Base-by-base conservation (phyloP, 2,329 filamentous ascomycete genomes). In the Trichoderma atroviride region DNA sequence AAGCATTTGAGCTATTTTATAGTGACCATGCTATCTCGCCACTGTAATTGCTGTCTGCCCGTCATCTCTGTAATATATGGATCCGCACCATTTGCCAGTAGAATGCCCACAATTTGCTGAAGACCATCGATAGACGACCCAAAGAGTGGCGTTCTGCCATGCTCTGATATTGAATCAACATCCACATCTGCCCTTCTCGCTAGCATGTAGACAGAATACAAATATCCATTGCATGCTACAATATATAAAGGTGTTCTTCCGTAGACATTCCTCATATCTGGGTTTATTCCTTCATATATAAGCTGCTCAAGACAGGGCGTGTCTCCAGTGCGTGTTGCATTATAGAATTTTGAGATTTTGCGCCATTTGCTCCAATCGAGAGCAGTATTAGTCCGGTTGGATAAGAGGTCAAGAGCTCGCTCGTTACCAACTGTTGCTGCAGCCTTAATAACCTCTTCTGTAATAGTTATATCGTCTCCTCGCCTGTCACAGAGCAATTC, bases 71-170 rank as follows among this genome's bases (percentile, higher is more conserved):
- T 11, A 35, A 35, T 35, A 35, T 11, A 13, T 13, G 33, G 33
- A 35, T 35, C 33, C 10, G 10, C 33, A 35, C 33, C 33, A 13
- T 35, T 11, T 13, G 11, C 33, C 33, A 35, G 2, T 13, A 35
- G 33, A 35, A 35, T 11, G 10, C 10, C 33, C 33, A 35, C 33
- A 11, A 35, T 35, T 1, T 35, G 33, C 33, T n/a, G n/a, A n/a
- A n/a, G n/a, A n/a, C n/a, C n/a, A n/a, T n/a, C n/a, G n/a, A n/a
- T 5, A 16, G 13, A 37, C 14, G 58, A 27, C 58, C 2, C 6
- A 43, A 19, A 73, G 74, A 33, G 75, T 75, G 74, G 40, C 73
- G 70, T 73, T 75, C 70, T 76, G 69, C 74, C 76, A 63, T 75
- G 74, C 74, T 58, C 74, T 52, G 62, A 37, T 2, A 5, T 37